Percentiles rank a stretch among this genome's conserved stretches.
phyloP scores from a whole-genome alignment of 768 basidiomycete species.

The Daedaleopsis sinensis region DNA sequence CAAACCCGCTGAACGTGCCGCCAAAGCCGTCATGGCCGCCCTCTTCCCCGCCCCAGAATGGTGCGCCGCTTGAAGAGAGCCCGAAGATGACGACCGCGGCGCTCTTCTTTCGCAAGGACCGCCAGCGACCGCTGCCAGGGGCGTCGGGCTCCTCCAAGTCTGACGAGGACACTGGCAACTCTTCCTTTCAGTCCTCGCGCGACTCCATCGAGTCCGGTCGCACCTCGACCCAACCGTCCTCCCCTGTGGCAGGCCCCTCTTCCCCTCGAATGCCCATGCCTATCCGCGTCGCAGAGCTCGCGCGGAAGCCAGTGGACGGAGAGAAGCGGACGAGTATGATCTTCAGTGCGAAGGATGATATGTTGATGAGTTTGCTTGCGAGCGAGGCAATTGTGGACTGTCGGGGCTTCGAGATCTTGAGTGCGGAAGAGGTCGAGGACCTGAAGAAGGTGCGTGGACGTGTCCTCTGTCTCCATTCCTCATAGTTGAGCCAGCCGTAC shows the following conservation, averaged over 20 bases:
- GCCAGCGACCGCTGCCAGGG: slow-evolving; percentile 34
- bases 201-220: slow-evolving; percentile 29
- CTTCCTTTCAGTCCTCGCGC: slow-evolving; percentile 30
- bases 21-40: slow-evolving; percentile 51
- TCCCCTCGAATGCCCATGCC: slow-evolving; percentile 39
- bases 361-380: slow-evolving; percentile 86
- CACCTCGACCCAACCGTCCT: slow-evolving; percentile 31
- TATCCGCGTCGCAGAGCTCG: slow-evolving; percentile 32
- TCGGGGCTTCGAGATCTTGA: slow-evolving; percentile 76
- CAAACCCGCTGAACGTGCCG: slow-evolving; percentile 28
- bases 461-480: slow-evolving; percentile 39
- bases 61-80: slow-evolving; percentile 28
- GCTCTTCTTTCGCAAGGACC: slow-evolving; percentile 58
- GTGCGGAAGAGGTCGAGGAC: slow-evolving; percentile 70
- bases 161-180: slow-evolving; percentile 30
- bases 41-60: slow-evolving; percentile 36
- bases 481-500: not conserved
- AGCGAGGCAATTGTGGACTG: slow-evolving; percentile 96
- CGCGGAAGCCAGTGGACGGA: slow-evolving; percentile 38
- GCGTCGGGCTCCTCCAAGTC: slow-evolving; percentile 9
- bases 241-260: slow-evolving; percentile 45
- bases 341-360: slow-evolving; percentile 73
- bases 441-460: slow-evolving; percentile 59
- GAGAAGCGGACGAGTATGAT: slow-evolving; percentile 48
- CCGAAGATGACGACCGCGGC: slow-evolving; percentile 45